phyloP scores from a whole-genome alignment of 306 rosid genomes.

The Carpinus fangiana region DNA sequence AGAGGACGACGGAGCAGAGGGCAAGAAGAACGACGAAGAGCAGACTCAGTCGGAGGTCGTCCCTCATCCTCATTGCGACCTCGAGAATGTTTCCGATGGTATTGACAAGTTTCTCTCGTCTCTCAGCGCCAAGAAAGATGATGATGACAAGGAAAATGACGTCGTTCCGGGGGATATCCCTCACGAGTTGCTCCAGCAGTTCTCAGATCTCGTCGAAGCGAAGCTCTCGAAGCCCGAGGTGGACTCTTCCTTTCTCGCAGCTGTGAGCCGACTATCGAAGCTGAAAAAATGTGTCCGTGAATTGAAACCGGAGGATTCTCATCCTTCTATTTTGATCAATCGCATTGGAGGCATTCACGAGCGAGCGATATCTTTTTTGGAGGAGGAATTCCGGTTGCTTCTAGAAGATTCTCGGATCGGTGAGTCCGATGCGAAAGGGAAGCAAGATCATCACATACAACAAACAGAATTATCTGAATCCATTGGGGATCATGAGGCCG shows the following conservation, averaged over 20 bases:
- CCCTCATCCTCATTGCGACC: constrained; percentile 26
- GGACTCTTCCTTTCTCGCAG: constrained; percentile 44
- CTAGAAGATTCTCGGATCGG: constrained; percentile 49
- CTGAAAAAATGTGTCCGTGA: constrained; percentile 28
- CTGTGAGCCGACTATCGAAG: constrained; percentile 47
- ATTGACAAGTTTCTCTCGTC: constrained; percentile 37
- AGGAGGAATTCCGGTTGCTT: constrained; percentile 61
- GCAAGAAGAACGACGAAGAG: constrained; percentile 12
- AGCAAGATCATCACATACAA: constrained; percentile 26
- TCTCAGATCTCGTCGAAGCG: constrained; percentile 50
- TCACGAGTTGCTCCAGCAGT: constrained; percentile 25
- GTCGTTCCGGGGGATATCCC: constrained; percentile 36
- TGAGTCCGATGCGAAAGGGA: constrained; percentile 40
- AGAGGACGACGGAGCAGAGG: not conserved
- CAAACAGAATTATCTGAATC: constrained; percentile 27
- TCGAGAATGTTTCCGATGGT: constrained; percentile 36
- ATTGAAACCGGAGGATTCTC: constrained; percentile 18
- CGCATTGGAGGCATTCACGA: constrained; percentile 50
- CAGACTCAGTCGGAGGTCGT: not conserved
- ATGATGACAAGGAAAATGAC: not conserved
- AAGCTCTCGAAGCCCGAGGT: constrained; percentile 33
- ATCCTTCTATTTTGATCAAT: constrained; percentile 36
- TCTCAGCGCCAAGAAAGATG: not conserved
- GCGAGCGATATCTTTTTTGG: constrained; percentile 55
- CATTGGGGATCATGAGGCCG: not conserved